Percentiles rank a stretch among this genome's conserved stretches.
Evolutionary conservation across 1,284 basidiomycete species (phyloP).

Genomic region (Apiotrichum akiyoshidainum): DNA sequence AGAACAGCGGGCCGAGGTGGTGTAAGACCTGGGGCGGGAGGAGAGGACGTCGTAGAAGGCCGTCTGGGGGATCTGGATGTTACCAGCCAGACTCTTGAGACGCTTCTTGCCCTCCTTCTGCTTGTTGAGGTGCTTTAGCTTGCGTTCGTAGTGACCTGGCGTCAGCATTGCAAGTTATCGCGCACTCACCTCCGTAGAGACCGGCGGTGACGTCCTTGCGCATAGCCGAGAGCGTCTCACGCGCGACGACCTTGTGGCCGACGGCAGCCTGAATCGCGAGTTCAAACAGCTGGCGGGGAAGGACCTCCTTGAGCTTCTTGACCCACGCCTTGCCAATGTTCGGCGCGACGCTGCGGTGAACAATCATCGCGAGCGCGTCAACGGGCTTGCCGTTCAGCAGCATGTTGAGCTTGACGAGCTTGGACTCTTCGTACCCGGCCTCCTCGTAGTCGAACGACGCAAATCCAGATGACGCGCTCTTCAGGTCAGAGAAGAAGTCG

Average conservation of each 20-base stretch:
- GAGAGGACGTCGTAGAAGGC: conserved; percentile 83
- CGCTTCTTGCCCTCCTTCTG: conserved; percentile 86
- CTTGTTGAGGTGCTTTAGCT: conserved; percentile 84
- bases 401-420: conserved; percentile 84
- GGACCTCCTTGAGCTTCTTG: conserved; percentile 83
- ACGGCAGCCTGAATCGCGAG: conserved; percentile 78
- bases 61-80: conserved; percentile 81
- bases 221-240: conserved; percentile 79
- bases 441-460: conserved; percentile 94
- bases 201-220: conserved; percentile 94
- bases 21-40: conserved; percentile 47
- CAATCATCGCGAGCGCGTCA: conserved; percentile 85
- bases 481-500: conserved; percentile 87
- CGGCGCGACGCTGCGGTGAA: conserved; percentile 67
- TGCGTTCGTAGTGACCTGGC: conserved; percentile 75
- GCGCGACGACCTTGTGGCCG: conserved; percentile 80
- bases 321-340: conserved; percentile 75
- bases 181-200: conserved; percentile 65
- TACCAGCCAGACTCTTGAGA: conserved; percentile 76
- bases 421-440: conserved; percentile 73
- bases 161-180: no score
- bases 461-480: conserved; percentile 78
- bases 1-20: conserved; percentile 18
- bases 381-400: conserved; percentile 80
- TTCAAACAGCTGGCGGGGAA: conserved; percentile 90